phyloP scores from a whole-genome alignment of 495 filamentous ascomycete genomes.

The Penicillium salamii region DNA sequence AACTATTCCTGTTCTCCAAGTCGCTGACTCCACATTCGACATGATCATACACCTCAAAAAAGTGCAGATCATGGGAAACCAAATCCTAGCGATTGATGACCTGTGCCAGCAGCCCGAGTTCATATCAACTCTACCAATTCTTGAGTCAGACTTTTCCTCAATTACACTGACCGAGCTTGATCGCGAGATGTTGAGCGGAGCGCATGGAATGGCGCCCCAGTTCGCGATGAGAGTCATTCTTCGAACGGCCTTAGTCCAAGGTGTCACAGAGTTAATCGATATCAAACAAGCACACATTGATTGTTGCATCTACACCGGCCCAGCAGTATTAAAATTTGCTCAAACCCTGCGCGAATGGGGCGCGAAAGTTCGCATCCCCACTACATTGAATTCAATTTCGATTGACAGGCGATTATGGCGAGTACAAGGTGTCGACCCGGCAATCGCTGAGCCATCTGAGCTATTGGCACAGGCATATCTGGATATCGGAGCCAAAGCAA shows the following conservation, averaged over 20 bases:
- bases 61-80: slow-evolving; percentile 1
- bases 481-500: slow-evolving; percentile 28
- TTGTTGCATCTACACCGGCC: slow-evolving; percentile 33
- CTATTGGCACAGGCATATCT: slow-evolving; percentile 23
- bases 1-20: slow-evolving; percentile 24
- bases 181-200: slow-evolving; percentile 17
- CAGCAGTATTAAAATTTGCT: slow-evolving; percentile 23
- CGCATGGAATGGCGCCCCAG: slow-evolving; percentile 19
- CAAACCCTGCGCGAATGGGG: slow-evolving; percentile 18
- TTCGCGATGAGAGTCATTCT: slow-evolving; percentile 26
- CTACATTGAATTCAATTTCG: slow-evolving; percentile 33
- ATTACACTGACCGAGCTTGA: slow-evolving; percentile 10
- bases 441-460: slow-evolving; percentile 12
- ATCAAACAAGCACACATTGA: slow-evolving; percentile 31
- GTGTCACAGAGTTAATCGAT: slow-evolving; percentile 17
- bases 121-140: neutral
- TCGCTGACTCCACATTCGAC: slow-evolving; percentile 11
- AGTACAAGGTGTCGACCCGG: slow-evolving; percentile 19
- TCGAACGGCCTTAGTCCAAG: slow-evolving; percentile 17
- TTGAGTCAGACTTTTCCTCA: neutral
- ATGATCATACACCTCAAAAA: neutral
- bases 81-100: neutral
- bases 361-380: slow-evolving; percentile 23
- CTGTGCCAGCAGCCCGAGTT: neutral
- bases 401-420: slow-evolving; percentile 27